These are phyloP conservation scores for Wilcoxina mikolae DNA, from an alignment of 495 filamentous ascomycete species.

Conservation along the genomic window DNA sequence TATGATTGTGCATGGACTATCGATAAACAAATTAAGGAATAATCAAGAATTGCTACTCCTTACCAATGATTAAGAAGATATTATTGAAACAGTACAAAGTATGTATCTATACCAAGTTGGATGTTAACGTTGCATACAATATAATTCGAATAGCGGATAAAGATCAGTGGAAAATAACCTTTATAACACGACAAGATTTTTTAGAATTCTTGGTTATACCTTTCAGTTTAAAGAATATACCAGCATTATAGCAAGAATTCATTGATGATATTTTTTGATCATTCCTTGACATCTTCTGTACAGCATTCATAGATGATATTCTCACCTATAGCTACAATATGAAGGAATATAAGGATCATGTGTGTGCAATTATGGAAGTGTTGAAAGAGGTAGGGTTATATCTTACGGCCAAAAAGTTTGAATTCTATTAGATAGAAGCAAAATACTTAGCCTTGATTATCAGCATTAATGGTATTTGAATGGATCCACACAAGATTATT, in stretches of 20 bases:
- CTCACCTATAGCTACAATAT: no score
- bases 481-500: background rate
- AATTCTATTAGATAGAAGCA: background rate
- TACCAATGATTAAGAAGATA: no score
- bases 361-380: background rate
- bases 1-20: background rate
- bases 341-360: constrained; percentile 2
- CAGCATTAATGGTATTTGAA: background rate
- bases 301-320: no score
- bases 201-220: constrained; percentile 27
- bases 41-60: background rate
- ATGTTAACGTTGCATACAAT: constrained; percentile 3
- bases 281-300: constrained; percentile 23
- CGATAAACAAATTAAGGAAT: background rate
- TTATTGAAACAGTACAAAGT: background rate
- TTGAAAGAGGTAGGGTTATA: background rate
- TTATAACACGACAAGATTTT: constrained; percentile 25
- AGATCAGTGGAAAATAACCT: constrained; percentile 31
- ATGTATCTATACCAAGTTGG: background rate
- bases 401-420: constrained; percentile 2
- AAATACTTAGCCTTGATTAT: constrained; percentile 2
- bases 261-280: constrained; percentile 27
- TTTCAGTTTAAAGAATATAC: constrained; percentile 23
- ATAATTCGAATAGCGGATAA: constrained; percentile 25
- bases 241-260: constrained; percentile 26